These are phyloP conservation scores for Puya raimondii DNA, from an alignment of 176 grass and related monocot species.

Conservation along the genomic window DNA sequence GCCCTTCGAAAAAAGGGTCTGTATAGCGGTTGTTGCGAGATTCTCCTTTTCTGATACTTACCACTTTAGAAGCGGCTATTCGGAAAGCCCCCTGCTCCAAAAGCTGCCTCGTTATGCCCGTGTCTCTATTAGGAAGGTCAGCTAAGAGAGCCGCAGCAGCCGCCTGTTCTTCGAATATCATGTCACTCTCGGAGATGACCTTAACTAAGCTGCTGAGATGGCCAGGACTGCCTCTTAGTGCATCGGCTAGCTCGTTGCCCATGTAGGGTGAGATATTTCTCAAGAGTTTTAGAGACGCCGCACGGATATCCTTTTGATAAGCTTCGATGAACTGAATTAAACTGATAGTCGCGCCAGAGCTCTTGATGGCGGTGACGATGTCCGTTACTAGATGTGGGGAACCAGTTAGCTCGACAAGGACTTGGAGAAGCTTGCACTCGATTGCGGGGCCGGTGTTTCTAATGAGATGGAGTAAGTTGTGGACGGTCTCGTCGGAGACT, in stretches of 20 bases:
- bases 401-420: slow-evolving; percentile 63
- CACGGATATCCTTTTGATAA: slow-evolving; percentile 56
- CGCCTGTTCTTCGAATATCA: slow-evolving; percentile 46
- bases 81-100: slow-evolving; percentile 59
- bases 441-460: slow-evolving; percentile 66
- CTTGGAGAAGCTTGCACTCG: slow-evolving; percentile 59
- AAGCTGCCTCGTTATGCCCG: slow-evolving; percentile 40
- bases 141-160: slow-evolving; percentile 50
- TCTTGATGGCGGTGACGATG: slow-evolving; percentile 53
- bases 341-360: slow-evolving; percentile 74
- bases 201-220: slow-evolving; percentile 52
- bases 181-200: slow-evolving; percentile 25
- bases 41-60: slow-evolving; percentile 37
- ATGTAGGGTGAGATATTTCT: slow-evolving; percentile 56
- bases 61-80: slow-evolving; percentile 35
- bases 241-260: slow-evolving; percentile 55
- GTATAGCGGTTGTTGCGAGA: slow-evolving; percentile 25
- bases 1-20: slow-evolving; percentile 32
- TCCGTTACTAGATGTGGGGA: slow-evolving; percentile 27
- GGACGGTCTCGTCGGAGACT: slow-evolving; percentile 54
- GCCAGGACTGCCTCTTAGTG: slow-evolving; percentile 37
- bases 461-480: slow-evolving; percentile 70
- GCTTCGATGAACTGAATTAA: slow-evolving; percentile 87
- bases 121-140: slow-evolving; percentile 49
- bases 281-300: slow-evolving; percentile 63